phyloP scores from a whole-genome alignment of 2,329 filamentous ascomycete genomes.

The Pestalotiopsis sp. region DNA sequence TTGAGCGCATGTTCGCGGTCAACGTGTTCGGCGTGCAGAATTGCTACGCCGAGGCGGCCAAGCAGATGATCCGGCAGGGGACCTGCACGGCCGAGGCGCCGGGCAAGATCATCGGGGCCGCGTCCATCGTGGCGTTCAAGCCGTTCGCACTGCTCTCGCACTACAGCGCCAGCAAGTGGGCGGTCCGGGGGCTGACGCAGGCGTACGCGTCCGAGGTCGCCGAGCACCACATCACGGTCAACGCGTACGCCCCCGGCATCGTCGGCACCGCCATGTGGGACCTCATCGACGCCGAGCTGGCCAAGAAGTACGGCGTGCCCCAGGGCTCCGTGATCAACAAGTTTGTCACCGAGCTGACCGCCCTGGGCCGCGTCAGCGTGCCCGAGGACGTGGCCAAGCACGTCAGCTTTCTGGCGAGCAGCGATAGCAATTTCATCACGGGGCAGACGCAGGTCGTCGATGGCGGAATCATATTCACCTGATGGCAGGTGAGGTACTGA shows the following conservation, averaged over 20 bases:
- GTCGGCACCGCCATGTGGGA: conserved; percentile 73
- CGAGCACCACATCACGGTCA: conserved; percentile 65
- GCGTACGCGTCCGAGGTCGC: conserved; percentile 69
- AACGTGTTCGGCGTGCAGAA: conserved; percentile 69
- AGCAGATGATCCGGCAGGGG: conserved; percentile 66
- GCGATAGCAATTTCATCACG: conserved; percentile 66
- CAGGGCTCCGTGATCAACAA: conserved; percentile 59
- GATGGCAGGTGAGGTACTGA: not conserved
- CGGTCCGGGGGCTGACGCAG: conserved; percentile 67
- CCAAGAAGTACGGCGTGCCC: conserved; percentile 49
- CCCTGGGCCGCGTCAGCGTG: conserved; percentile 58
- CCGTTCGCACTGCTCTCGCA: conserved; percentile 61
- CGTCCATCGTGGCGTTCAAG: conserved; percentile 62
- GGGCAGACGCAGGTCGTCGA: conserved; percentile 68
- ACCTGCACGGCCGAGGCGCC: conserved; percentile 35
- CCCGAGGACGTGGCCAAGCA: conserved; percentile 65
- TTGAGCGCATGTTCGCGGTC: conserved; percentile 62
- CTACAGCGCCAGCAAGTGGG: conserved; percentile 68
- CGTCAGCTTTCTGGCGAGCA: conserved; percentile 63
- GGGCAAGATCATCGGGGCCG: conserved; percentile 54
- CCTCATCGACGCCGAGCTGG: conserved; percentile 63
- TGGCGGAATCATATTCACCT: conserved; percentile 57
- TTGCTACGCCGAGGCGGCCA: conserved; percentile 64
- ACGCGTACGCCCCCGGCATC: conserved; percentile 69
- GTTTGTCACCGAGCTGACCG: conserved; percentile 55